Base-by-base conservation (phyloP, 768 basidiomycete species). In the Boletus insuetus region DNA sequence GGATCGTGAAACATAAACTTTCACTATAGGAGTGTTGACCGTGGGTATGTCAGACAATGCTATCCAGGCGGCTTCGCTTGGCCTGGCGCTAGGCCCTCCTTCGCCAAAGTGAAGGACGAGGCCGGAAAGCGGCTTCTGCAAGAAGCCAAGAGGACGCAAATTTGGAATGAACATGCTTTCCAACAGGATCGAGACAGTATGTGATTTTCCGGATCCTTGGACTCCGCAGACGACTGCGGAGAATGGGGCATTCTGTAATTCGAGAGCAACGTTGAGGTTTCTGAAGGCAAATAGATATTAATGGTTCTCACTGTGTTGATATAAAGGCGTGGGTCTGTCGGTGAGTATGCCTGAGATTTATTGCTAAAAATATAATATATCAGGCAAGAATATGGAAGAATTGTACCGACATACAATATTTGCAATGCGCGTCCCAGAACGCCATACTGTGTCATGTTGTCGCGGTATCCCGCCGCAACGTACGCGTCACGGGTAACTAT, bases 171-270 rank as follows among this genome's bases (percentile, higher is more conserved):
- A 73, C 82, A 89, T 86, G 55, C 76, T 84, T 64, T 90, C 89
- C 0, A 90, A 64, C 6, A 90, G 73, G 0, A 85, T 79, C 0
- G 87, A 83, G 2, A 87, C 81, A 0, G 85, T 87, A 48, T 90
- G 87, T 0, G 86, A 88, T 62, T 90, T 89, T 10, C 87, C 87
- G 0, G 87, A 84, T 1, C 88, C 86, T 72, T 89, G 88, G 0
- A 88, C 87, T 0, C 87, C 87, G 49, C 87, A 90, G 3, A 89
- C 79, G n/a, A 89, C 63, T 0, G 87, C 84, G 0, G 88, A 89
- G 61, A 88, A 85, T 0, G 87, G 88, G 0, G 87, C 77, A 63
- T 88, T 89, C 87, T 88, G 55, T 16, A 11, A 40, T 35, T 32
- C 42, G 34, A 11, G 26, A 49, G 42, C 29, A 29, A 42, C 6